Evolutionary conservation across 495 filamentous ascomycete species (phyloP), one percentile per base, ranked within the genome.

Genomic region (Penicillium nucicola): DNA sequence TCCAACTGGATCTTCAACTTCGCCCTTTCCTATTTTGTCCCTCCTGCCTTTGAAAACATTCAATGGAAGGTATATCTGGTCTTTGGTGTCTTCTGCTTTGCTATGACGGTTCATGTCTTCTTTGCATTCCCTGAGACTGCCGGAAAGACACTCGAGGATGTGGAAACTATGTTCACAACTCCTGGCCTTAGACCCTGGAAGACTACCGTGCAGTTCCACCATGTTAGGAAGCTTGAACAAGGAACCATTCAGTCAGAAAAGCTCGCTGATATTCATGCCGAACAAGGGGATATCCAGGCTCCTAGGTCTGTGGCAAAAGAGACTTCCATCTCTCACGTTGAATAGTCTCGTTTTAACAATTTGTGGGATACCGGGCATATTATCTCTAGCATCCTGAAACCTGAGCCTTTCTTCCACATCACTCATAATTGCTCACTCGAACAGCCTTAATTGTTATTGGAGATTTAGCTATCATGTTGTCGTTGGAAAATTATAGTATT

Each of bases 1-100:
- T 77, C 76, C 8, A 90, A 89, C 72, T 91, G 87, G 88, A 76
- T 80, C 15, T 90, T 87, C 72, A 90, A 90, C 75, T 89, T 88
- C 61, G 88, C 88, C 0, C 78, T 91, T 11, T 81, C 83, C 11
- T 89, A 86, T 67, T 91, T 92, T 53, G 84, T 89, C 3, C 88
- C 87, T 2, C 82, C 85, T 0, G 81, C 86, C 1, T 90, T 91
- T 56, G 82, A 72, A 42, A 87, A 79, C 55, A 90, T 91, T 55
- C 69, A 78, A 47, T 92, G 87, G 87, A 77, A 79, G 68, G 79
- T 78, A 0, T 92, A 91, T 56, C 71, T 89, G 35, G 62, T 91
- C 17, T 92, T 92, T 55, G 88, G 85, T 31, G 81, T 85, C 8
- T 92, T 92, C 65, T 87, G 82, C 64, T 81, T 82, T 42, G 70